Conservation (phyloP, 345 rosid genomes). For the Excoecaria agallocha region DNA sequence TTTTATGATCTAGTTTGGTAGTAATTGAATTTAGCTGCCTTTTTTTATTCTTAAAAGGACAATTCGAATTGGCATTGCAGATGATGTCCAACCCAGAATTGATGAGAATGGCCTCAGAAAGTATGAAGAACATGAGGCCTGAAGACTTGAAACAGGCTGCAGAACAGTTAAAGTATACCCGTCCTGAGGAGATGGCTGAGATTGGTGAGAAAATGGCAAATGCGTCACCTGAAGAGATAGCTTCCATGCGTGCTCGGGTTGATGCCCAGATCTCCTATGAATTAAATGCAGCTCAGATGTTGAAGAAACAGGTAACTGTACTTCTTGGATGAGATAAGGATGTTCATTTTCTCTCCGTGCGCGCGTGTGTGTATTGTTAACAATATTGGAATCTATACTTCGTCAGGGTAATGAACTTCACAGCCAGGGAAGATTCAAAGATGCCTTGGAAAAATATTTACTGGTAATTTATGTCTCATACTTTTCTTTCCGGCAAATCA, state of each 20-base stretch:
- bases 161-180: conserved; percentile 74
- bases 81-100: conserved; percentile 95
- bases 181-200: conserved; percentile 85
- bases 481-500: background rate
- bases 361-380: background rate
- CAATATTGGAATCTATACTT: conserved; percentile 3
- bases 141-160: conserved; percentile 88
- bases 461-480: conserved; percentile 48
- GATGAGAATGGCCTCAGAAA: conserved; percentile 93
- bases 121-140: conserved; percentile 89
- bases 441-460: conserved; percentile 74
- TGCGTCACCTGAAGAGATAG: conserved; percentile 81
- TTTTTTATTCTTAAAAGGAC: background rate
- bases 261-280: conserved; percentile 75
- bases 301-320: conserved; percentile 64
- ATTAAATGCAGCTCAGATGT: conserved; percentile 73
- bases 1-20: background rate
- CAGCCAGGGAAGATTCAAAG: conserved; percentile 63
- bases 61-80: conserved; percentile 34
- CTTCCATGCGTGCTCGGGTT: conserved; percentile 67
- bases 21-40: background rate
- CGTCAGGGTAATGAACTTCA: conserved; percentile 89
- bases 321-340: background rate
- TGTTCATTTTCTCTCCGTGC: background rate
- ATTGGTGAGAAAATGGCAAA: conserved; percentile 86